Conservation (phyloP, 768 basidiomycete genomes). For the Auricularia heimuer region DNA sequence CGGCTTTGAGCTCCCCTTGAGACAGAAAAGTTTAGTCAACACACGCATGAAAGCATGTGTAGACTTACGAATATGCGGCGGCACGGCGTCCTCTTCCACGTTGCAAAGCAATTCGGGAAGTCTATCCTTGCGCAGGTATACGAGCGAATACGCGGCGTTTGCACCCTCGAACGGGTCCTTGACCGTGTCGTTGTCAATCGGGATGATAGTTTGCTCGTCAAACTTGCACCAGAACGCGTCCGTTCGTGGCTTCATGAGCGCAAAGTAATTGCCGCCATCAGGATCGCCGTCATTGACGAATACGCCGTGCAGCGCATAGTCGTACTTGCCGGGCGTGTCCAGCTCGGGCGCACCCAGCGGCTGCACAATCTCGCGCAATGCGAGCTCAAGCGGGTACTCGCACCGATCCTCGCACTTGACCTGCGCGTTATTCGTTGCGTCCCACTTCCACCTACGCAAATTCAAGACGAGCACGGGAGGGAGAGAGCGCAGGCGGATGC, state of each 20-base stretch:
- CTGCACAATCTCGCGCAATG: neutral
- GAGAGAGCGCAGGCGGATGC: neutral
- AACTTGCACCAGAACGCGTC: slow-evolving; percentile 4
- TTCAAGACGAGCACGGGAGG: neutral
- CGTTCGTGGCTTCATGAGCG: neutral
- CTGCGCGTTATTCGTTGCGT: neutral
- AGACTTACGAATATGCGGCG: neutral
- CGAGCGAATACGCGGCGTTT: neutral
- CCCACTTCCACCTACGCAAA: neutral
- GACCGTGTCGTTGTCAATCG: neutral
- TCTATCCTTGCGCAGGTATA: neutral
- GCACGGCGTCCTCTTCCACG: neutral
- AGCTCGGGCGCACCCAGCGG: neutral
- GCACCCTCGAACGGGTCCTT: neutral
- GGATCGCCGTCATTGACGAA: neutral
- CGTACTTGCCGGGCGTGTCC: neutral
- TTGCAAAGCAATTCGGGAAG: neutral
- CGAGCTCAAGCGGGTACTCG: slow-evolving; percentile 1
- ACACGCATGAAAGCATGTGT: too few species aligned
- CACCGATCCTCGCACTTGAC: neutral
- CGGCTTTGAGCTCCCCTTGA: neutral
- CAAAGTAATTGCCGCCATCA: neutral
- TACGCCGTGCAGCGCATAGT: slow-evolving; percentile 1
- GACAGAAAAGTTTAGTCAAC: too few species aligned
- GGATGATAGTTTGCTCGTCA: slow-evolving; percentile 1